Base-by-base conservation (phyloP, 495 filamentous ascomycete species). In the Talaromyces trachyspermus region DNA sequence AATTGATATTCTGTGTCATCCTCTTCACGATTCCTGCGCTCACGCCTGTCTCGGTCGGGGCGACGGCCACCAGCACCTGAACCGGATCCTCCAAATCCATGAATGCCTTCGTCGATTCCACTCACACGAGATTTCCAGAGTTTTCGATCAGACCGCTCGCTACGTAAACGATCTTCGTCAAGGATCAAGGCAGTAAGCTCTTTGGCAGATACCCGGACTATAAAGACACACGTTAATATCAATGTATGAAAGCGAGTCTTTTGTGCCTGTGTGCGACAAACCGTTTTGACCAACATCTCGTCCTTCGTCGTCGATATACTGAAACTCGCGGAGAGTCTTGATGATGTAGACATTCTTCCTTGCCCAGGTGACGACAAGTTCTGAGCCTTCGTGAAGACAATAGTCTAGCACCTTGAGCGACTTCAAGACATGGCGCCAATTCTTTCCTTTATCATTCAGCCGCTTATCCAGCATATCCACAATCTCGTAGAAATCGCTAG, bases 381-480 rank as follows among this genome's bases (percentile, higher is more conserved):
- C 94, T 0, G 88, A 95, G 5, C 94, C 94, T 62, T 99, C 94
- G 63, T 99, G 94, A 26, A 99, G 75, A 70, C 89, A 95, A 67
- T 99, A 99, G 67, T 99, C 94, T 49, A 96, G 76, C 49, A 99
- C 94, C 63, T 97, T 99, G 48, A 99, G 70, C 22, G 90, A 92
- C 70, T 99, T 99, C 46, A 99, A 74, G 3, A 99, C 94, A 65
- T 99, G 94, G 55, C 94, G 82, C 94, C 94, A 99, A 65, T 99
- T 99, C 76, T 95, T 99, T 56, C 94, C 94, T 65, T 99, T 99
- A 63, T 99, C 94, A 56, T 99, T 99, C 56, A 99, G 74, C 50
- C 94, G 85, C 74, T 97, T 97, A 68, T 97, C 94, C 50, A 99
- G 74, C 92, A 99, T 99, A 65, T 97, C 94, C 83, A 99, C 95